These are phyloP conservation scores for Arthroderma sp. DNA, from an alignment of 2,329 filamentous ascomycete genomes.

Conservation along the genomic window DNA sequence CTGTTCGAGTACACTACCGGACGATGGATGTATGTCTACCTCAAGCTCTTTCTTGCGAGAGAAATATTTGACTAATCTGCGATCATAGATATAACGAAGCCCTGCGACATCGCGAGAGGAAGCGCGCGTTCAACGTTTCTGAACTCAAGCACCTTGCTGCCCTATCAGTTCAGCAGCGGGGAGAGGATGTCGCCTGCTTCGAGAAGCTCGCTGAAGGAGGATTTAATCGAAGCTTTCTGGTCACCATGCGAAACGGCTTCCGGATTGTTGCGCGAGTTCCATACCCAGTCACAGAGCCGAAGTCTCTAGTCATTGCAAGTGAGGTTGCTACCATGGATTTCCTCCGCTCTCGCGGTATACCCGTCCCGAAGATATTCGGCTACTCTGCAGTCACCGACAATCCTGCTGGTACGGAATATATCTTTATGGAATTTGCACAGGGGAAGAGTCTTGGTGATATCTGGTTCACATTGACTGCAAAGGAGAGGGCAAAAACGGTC, in stretches of 20 bases:
- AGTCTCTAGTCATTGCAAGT: slow-evolving; percentile 17
- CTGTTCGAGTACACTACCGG: slow-evolving; percentile 6
- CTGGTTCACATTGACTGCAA: slow-evolving; percentile 19
- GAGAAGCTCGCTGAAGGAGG: neutral
- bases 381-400: slow-evolving; percentile 27
- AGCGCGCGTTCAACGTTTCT: neutral
- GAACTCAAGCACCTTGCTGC: slow-evolving; percentile 1
- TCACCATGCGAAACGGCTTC: neutral
- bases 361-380: slow-evolving; percentile 26
- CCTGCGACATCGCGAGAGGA: slow-evolving; percentile 1
- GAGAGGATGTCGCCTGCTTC: neutral
- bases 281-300: slow-evolving; percentile 19
- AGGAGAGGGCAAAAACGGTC: slow-evolving; percentile 12
- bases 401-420: slow-evolving; percentile 29
- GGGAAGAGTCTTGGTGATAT: slow-evolving; percentile 22
- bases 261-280: neutral
- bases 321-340: slow-evolving; percentile 26
- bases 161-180: neutral
- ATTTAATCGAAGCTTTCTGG: neutral
- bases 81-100: slow-evolving; percentile 6
- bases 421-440: slow-evolving; percentile 28
- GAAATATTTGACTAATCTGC: too few relatives aligned
- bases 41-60: too few relatives aligned
- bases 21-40: slow-evolving; percentile 4
- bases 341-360: slow-evolving; percentile 22